Base-by-base conservation (phyloP, 2,329 filamentous ascomycete species). In the Aspergillus spinulosporus region DNA sequence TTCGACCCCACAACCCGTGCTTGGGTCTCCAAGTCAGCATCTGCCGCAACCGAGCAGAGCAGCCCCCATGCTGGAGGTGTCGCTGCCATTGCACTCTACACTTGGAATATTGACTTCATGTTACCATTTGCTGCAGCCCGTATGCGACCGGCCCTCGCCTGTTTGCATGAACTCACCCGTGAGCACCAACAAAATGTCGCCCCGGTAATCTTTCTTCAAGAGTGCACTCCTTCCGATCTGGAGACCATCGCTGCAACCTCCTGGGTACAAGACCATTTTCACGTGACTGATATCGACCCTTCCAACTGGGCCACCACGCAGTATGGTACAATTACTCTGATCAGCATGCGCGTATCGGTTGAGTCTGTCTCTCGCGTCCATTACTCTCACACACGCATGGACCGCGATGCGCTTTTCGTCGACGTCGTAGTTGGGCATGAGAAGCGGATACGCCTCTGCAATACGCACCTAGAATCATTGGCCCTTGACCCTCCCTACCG, bases 71-170 rank as follows among this genome's bases (percentile, higher is more conserved):
- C 39, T 21, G 1, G n/a, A 43, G 8, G n/a, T 8, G 9, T 21
- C 15, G 3, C 14, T 8, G 21, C 39, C 9, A 47, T 53, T 26
- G 43, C 51, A 11, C 37, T 21, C 21, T 21, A 21, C 47, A 34
- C 53, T 59, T 53, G 57, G 21, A 59, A 56, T 8, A 59, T 56
- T 5, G 57, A 59, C 49, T 59, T 59, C 31, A 53, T 53, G 45
- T 28, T 59, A 4, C 53, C 53, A 4, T 56, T 50, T 14, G 34
- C 53, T 3, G 49, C 44, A 15, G 40, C 45, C 5, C 53, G 57
- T 9, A 59, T 56, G 57, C 15, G 14, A 12, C 29, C 57, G 6
- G 57, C 57, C 0, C 29, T 59, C 5, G 32, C 39, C 7, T 42
- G 56, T 39, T 45, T 59, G 0, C 21, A 40, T n/a, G 40, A 49